These are phyloP conservation scores for Alternaria arborescens DNA, from an alignment of 2,329 filamentous ascomycete species.

Conservation along the genomic window DNA sequence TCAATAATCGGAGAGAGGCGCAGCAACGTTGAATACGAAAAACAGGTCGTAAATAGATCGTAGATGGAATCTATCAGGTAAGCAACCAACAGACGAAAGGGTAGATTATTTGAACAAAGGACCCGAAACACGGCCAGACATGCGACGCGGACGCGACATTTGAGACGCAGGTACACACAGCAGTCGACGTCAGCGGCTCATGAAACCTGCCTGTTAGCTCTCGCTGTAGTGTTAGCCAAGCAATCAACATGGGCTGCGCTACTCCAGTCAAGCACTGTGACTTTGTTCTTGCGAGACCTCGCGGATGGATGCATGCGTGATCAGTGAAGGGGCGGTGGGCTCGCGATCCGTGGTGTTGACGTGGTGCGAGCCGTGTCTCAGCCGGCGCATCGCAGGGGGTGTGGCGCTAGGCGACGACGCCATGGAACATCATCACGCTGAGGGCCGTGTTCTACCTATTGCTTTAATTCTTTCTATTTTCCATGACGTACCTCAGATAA, in stretches of 20 bases:
- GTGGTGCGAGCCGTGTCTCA: conserved; percentile 35
- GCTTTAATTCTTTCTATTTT: neutral
- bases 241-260: neutral
- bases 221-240: conserved; percentile 14
- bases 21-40: conserved; percentile 16
- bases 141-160: conserved; percentile 14
- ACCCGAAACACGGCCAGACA: conserved; percentile 20
- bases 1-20: conserved; percentile 12
- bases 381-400: conserved; percentile 8
- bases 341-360: conserved; percentile 6
- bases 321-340: neutral
- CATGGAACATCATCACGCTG: neutral
- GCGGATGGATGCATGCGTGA: neutral
- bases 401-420: conserved; percentile 18
- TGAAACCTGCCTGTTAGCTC: conserved; percentile 22
- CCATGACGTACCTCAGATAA: neutral
- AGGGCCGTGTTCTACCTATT: neutral
- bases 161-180: conserved; percentile 31
- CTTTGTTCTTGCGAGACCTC: neutral
- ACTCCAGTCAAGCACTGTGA: neutral
- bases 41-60: neutral
- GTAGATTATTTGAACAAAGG: neutral
- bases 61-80: neutral
- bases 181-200: conserved; percentile 38
- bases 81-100: neutral